Base-by-base conservation (phyloP, 225 moss, liverwort and hornwort genomes). In the Neckera pumila region DNA sequence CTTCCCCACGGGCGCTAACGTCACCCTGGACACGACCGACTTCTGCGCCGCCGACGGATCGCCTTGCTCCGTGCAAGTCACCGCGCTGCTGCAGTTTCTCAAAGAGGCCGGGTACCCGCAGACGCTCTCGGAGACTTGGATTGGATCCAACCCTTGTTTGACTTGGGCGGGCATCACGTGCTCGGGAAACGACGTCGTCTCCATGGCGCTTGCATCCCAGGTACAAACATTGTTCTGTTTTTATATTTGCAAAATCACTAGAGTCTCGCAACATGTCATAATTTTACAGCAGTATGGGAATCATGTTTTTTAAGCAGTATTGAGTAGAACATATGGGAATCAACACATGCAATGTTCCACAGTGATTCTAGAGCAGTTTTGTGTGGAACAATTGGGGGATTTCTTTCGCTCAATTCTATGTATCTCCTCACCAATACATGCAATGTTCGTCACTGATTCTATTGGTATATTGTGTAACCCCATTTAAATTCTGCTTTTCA, bases 141-240 rank as follows among this genome's bases (percentile, higher is more conserved):
- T 87, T 47, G 98, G 97, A 12, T 34, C 93, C 18, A 33, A 95
- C 71, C 95, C 97, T 11, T 98, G 98, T 73, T 58, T 23, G 21
- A n/a, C 88, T 11, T 98, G 98, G 98, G 88, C 53, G 7, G 97
- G 97, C 15, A 88, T 98, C 31, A 83, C 94, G 5, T 98, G 98
- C 66, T 75, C 40, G 19, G 87, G 87, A 1, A 86, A 81, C 12
- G 40, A 64, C 30, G 91, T 98, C 26, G 93, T 89, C 36, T 86
- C 88, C 30, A 70, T 98, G 69, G 53, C 90, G 36, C 92, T 98
- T 9, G 92, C 95, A 3, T 90, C 85, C 8, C 82, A 87, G 86
- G 86, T 85, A 61, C 5, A 23, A 19, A 56, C 31, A 57, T 53
- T 56, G 20, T 12, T 42, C 28, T 57, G 22, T 21, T 84, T 53